Evolutionary conservation across 331 rosid genomes (phyloP).

Genomic region (Quercus tomentella): DNA sequence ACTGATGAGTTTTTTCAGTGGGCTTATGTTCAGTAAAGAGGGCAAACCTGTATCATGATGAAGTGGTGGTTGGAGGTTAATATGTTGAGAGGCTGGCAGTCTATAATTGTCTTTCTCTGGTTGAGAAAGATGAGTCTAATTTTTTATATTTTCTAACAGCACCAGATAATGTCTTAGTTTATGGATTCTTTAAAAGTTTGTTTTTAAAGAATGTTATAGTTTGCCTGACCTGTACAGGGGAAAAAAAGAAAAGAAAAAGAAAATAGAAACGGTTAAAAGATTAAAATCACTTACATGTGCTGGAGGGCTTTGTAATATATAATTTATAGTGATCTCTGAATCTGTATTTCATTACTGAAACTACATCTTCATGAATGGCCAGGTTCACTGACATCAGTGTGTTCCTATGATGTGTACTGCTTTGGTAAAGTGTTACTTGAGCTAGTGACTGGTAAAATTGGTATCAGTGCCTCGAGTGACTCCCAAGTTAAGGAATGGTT

Average conservation of each 20-base stretch:
- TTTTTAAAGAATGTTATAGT: background rate
- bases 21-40: background rate
- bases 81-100: background rate
- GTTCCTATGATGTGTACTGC: constrained; percentile 89
- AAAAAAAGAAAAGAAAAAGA: background rate
- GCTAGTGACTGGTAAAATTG: constrained; percentile 80
- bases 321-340: background rate
- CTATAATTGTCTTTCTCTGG: background rate
- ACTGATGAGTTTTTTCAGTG: background rate
- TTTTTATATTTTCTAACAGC: background rate
- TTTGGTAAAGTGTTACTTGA: constrained; percentile 93
- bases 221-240: background rate
- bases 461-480: constrained; percentile 68
- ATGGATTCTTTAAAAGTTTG: background rate
- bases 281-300: background rate
- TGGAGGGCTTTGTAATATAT: background rate
- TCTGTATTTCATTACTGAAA: background rate
- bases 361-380: constrained; percentile 29
- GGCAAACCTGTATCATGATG: background rate
- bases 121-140: background rate
- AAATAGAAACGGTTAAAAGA: background rate
- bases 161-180: background rate
- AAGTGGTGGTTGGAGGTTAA: background rate
- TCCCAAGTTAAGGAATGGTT: constrained; percentile 51
- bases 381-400: constrained; percentile 67